Conservation (phyloP, 2,329 filamentous ascomycete species). For the Myriosclerotinia duriaeana region DNA sequence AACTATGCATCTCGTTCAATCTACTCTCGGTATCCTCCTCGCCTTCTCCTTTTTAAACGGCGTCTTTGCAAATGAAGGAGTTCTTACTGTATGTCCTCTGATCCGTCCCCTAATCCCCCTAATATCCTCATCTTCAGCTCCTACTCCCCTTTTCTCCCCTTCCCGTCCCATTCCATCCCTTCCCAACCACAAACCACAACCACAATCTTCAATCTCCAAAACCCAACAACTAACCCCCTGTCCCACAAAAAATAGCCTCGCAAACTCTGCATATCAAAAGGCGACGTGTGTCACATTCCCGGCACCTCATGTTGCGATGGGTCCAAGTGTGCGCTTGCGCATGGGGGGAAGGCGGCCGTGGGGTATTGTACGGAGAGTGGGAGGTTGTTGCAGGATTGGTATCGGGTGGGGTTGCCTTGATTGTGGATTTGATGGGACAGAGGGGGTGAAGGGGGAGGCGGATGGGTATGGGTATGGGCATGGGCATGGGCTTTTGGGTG, state of each 20-base stretch:
- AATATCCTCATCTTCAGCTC: too few relatives aligned
- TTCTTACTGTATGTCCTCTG: too few relatives aligned
- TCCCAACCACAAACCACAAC: not conserved
- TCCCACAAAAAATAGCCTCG: not conserved
- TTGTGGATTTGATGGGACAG: not conserved
- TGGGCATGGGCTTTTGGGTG: not conserved
- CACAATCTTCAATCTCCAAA: too few relatives aligned
- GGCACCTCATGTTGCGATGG: not conserved
- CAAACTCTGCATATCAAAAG: not conserved
- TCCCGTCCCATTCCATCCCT: too few relatives aligned
- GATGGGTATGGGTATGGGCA: not conserved
- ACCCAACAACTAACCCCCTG: too few relatives aligned
- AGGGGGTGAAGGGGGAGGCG: too few relatives aligned
- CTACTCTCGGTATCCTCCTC: too few relatives aligned
- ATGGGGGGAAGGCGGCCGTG: slow-evolving; percentile 8
- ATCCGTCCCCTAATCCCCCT: too few relatives aligned
- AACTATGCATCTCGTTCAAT: too few relatives aligned
- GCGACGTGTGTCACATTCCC: not conserved
- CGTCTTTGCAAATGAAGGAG: too few relatives aligned
- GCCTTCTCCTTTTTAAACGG: too few relatives aligned
- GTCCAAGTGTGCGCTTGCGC: slow-evolving; percentile 14
- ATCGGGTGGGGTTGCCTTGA: not conserved
- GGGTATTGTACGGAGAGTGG: slow-evolving; percentile 9
- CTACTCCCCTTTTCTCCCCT: too few relatives aligned
- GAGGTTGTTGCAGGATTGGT: slow-evolving; percentile 9